These are phyloP conservation scores for Galeopsis tetrahit DNA, from an alignment of 257 asterid species.

Conservation along the genomic window DNA sequence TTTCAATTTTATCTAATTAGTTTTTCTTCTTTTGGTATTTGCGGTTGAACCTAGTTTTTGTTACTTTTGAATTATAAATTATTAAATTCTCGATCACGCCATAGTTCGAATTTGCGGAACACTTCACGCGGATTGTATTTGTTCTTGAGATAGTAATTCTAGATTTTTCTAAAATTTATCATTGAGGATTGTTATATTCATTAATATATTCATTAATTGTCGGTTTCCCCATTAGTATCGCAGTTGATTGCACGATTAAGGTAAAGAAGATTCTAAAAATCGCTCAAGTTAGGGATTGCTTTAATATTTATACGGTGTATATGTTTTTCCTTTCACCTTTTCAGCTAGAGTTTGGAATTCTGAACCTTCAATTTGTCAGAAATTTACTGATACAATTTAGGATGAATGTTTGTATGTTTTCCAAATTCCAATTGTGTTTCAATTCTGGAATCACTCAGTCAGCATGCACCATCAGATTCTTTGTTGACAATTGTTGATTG, in stretches of 20 bases:
- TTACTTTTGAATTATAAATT: neutral
- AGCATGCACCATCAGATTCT: neutral
- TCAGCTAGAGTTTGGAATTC: neutral
- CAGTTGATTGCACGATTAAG: conserved; percentile 8
- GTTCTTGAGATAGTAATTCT: conserved; percentile 20
- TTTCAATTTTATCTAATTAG: conserved; percentile 5
- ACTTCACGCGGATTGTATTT: conserved; percentile 19
- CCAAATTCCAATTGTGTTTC: neutral
- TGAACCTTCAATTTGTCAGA: conserved; percentile 19
- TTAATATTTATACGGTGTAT: conserved; percentile 17
- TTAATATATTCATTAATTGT: conserved; percentile 7
- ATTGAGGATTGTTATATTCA: neutral
- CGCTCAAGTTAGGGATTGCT: neutral
- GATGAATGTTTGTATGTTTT: neutral
- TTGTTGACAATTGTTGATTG: conserved; percentile 28
- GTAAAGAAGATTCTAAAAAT: conserved; percentile 15
- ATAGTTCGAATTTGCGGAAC: neutral
- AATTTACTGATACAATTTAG: conserved; percentile 1
- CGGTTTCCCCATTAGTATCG: neutral
- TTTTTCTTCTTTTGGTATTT: conserved; percentile 16
- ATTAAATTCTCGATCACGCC: neutral
- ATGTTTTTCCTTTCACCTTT: neutral
- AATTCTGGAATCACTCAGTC: conserved; percentile 7
- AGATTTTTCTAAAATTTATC: conserved; percentile 15
- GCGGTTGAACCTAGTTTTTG: conserved; percentile 6